Evolutionary conservation across 2,329 filamentous ascomycete species (phyloP).

Genomic region (Talaromyces sp.): DNA sequence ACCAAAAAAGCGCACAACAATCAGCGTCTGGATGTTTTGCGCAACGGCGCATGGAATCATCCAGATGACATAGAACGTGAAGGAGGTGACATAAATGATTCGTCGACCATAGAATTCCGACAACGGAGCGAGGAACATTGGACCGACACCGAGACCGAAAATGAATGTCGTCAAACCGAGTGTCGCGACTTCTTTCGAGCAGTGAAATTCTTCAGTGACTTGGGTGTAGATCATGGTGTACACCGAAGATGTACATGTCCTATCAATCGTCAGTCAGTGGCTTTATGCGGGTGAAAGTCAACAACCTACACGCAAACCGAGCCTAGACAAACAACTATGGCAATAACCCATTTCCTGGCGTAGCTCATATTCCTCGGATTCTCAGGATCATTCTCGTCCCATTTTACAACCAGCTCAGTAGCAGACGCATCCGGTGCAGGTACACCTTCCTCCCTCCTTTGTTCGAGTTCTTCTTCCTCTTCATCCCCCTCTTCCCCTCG

Average conservation of each 20-base stretch:
- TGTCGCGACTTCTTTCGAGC: conserved; percentile 69
- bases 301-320: conserved; percentile 81
- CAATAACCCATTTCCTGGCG: conserved; percentile 74
- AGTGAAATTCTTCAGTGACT: conserved; percentile 70
- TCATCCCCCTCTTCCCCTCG: conserved; percentile 28
- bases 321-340: conserved; percentile 68
- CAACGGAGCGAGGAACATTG: conserved; percentile 61
- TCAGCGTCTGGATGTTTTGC: conserved; percentile 75
- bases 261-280: conserved; percentile 33
- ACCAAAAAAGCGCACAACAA: conserved; percentile 71
- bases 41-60: conserved; percentile 77
- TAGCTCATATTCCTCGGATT: conserved; percentile 68
- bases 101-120: conserved; percentile 79
- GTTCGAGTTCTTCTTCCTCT: conserved; percentile 17
- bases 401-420: conserved; percentile 65
- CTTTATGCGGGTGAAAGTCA: background rate
- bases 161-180: conserved; percentile 81
- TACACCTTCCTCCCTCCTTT: background rate
- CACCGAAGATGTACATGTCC: conserved; percentile 80
- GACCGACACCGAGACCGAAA: conserved; percentile 67
- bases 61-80: conserved; percentile 72
- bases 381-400: conserved; percentile 70
- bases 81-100: conserved; percentile 74
- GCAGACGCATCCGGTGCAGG: conserved; percentile 24
- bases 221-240: conserved; percentile 81